phyloP scores from a whole-genome alignment of 768 basidiomycete species.

The Tylopilus subfusipes region DNA sequence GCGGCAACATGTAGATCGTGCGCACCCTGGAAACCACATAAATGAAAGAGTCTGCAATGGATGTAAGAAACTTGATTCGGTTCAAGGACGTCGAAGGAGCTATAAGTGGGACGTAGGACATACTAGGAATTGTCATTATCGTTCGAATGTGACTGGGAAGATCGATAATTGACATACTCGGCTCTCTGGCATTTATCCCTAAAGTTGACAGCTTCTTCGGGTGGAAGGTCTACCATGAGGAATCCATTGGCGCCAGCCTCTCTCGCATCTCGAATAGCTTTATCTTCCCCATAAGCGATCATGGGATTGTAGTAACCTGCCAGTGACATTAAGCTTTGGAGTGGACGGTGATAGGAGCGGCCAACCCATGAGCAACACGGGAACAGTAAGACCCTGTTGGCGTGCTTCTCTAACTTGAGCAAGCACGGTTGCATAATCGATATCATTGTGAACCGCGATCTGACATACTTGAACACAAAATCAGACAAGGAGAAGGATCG shows the following conservation, averaged over 20 bases:
- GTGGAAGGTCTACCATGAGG: constrained; percentile 96
- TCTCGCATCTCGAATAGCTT: constrained; percentile 83
- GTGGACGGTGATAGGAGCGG: neutral
- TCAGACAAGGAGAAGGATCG: neutral
- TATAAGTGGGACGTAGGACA: constrained; percentile 93
- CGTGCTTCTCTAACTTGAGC: constrained; percentile 76
- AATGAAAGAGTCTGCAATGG: constrained; percentile 96
- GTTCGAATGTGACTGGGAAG: neutral
- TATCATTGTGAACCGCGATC: constrained; percentile 80
- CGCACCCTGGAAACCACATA: constrained; percentile 95
- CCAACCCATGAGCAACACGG: constrained; percentile 53
- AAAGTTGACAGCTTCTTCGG: constrained; percentile 92
- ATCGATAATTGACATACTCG: constrained; percentile 50
- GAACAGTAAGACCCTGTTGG: constrained; percentile 73
- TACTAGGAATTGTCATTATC: constrained; percentile 40
- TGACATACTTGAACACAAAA: constrained; percentile 30
- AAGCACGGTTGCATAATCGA: constrained; percentile 75
- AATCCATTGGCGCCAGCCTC: constrained; percentile 96
- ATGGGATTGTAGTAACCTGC: constrained; percentile 97
- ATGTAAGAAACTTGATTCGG: constrained; percentile 86
- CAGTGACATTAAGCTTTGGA: neutral
- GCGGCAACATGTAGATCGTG: neutral
- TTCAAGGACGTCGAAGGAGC: constrained; percentile 88
- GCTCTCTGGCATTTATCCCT: constrained; percentile 79
- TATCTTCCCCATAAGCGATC: constrained; percentile 92